These are phyloP conservation scores for Pythium dissotocum DNA, from an alignment of 352 stramenopile genomes.

Conservation along the genomic window DNA sequence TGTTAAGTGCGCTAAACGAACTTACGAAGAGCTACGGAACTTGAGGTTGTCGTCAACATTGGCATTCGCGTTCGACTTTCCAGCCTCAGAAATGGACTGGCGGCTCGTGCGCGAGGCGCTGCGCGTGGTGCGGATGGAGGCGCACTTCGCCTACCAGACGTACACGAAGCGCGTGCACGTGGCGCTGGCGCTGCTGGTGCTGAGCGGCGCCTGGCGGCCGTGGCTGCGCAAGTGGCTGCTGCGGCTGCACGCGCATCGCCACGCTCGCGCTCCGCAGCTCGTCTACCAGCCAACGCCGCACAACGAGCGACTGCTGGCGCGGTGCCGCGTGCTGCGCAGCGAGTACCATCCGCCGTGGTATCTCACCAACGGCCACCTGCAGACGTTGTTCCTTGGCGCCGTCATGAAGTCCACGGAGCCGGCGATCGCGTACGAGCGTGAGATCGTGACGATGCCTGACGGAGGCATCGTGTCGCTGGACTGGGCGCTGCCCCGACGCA, in stretches of 20 bases:
- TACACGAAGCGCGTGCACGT: slow-evolving; percentile 20
- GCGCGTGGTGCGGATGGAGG: slow-evolving; percentile 9
- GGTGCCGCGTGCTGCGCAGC: slow-evolving; percentile 40
- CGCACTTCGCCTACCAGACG: slow-evolving; percentile 1
- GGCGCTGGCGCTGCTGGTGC: slow-evolving; percentile 13
- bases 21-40: slow-evolving; percentile 4
- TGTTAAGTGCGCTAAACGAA: slow-evolving; percentile 16
- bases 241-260: slow-evolving; percentile 33
- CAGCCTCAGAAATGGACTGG: slow-evolving; percentile 17
- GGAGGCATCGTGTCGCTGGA: slow-evolving; percentile 77
- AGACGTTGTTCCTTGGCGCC: slow-evolving; percentile 50
- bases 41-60: slow-evolving; percentile 5
- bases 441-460: slow-evolving; percentile 58
- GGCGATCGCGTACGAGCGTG: slow-evolving; percentile 47
- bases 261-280: slow-evolving; percentile 39
- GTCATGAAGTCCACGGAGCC: slow-evolving; percentile 40
- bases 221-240: slow-evolving; percentile 21
- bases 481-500: slow-evolving; percentile 52
- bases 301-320: slow-evolving; percentile 41
- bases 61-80: not conserved
- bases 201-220: slow-evolving; percentile 19
- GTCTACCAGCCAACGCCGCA: slow-evolving; percentile 37
- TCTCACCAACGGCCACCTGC: slow-evolving; percentile 57
- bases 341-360: slow-evolving; percentile 63
- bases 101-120: slow-evolving; percentile 18